Conservation (phyloP, 352 stramenopile genomes). For the Phytophthora aleatoria region DNA sequence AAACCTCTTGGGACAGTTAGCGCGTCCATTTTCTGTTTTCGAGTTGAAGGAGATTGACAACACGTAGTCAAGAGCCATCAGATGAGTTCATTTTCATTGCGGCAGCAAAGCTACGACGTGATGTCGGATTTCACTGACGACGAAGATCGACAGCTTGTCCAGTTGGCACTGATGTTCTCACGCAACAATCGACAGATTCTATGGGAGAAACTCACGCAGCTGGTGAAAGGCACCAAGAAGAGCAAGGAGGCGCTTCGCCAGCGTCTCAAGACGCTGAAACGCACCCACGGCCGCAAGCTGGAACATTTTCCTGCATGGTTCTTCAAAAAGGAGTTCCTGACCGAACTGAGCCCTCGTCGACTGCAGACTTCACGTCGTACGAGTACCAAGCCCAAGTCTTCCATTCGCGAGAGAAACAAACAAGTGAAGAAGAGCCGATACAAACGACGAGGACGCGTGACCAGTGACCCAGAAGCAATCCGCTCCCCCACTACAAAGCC, state of each 20-base stretch:
- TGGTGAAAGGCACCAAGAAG: conserved; percentile 38
- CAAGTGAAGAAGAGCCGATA: conserved; percentile 1
- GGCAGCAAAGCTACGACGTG: conserved; percentile 2
- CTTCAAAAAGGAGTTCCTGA: conserved; percentile 30
- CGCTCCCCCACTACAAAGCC: neutral
- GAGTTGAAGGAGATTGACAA: conserved; percentile 37
- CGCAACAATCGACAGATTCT: conserved; percentile 24
- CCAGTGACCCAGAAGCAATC: neutral
- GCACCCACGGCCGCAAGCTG: conserved; percentile 42
- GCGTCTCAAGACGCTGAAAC: conserved; percentile 64
- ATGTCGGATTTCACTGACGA: conserved; percentile 67
- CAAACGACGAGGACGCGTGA: neutral
- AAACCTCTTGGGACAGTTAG: conserved; percentile 9
- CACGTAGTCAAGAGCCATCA: conserved; percentile 22
- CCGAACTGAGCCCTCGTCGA: neutral
- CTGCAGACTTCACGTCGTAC: neutral
- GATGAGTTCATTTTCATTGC: neutral
- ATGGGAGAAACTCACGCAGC: conserved; percentile 38
- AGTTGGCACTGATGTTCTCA: conserved; percentile 35
- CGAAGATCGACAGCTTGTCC: conserved; percentile 61
- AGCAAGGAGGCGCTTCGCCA: conserved; percentile 44
- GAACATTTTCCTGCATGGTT: conserved; percentile 45
- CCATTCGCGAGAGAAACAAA: conserved; percentile 5
- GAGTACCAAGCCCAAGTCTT: conserved; percentile 1
- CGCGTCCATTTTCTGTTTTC: conserved; percentile 12